phyloP scores from a whole-genome alignment of 306 rosid species.

The Malus sylvestris region DNA sequence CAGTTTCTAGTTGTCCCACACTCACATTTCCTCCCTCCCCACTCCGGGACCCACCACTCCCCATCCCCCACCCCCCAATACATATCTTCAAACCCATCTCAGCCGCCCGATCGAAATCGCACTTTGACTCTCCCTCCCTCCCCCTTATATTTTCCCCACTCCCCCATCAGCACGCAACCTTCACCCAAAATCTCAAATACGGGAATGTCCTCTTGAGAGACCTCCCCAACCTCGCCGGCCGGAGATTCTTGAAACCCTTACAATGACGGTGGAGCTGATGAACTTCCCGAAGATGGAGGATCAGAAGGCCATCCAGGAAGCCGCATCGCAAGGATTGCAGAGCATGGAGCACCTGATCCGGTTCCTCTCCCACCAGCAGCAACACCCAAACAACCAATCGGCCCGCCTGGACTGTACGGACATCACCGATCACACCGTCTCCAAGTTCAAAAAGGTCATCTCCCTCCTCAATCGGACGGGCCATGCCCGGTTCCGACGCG shows the following conservation, averaged over 20 bases:
- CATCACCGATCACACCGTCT: constrained; percentile 57
- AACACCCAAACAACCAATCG: not conserved
- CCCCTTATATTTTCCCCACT: constrained; percentile 27
- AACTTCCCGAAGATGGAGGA: constrained; percentile 56
- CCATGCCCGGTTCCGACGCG: constrained; percentile 91
- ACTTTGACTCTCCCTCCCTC: constrained; percentile 23
- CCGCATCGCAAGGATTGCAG: constrained; percentile 65
- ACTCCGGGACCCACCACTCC: not conserved
- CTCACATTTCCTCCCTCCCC: not conserved
- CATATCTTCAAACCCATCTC: constrained; percentile 32
- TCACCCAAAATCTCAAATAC: not conserved
- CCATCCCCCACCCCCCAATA: not conserved
- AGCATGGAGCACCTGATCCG: constrained; percentile 67
- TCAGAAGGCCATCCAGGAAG: constrained; percentile 72
- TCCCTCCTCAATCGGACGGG: constrained; percentile 73
- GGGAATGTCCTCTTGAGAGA: constrained; percentile 21
- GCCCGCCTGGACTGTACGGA: constrained; percentile 45
- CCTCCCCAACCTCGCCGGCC: not conserved
- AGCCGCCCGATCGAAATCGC: constrained; percentile 33
- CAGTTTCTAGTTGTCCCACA: not conserved
- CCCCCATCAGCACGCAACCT: not conserved
- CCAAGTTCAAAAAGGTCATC: constrained; percentile 60
- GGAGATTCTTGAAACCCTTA: not conserved
- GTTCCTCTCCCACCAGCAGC: constrained; percentile 42
- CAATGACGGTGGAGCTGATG: constrained; percentile 70